Evolutionary conservation across 2,329 filamentous ascomycete genomes (phyloP), one percentile per base, ranked within the genome.

Genomic region (Xylariomycetidae sp.): DNA sequence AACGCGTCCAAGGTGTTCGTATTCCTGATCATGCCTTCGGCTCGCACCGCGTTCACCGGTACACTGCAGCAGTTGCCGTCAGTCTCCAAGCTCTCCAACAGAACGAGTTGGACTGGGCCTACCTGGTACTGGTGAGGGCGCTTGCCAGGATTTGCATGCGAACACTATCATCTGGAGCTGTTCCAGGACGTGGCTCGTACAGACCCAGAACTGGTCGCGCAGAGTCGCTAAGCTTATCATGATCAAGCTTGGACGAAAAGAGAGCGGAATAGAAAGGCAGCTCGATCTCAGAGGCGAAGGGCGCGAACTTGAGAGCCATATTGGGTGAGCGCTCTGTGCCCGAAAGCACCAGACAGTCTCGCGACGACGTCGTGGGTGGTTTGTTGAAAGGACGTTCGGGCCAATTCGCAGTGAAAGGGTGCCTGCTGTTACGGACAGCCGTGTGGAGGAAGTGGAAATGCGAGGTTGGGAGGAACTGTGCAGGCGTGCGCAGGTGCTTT

Each of bases 1-100:
- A 95, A 96, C 53, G 92, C 87, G 49, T 96, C 90, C 48, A 95
- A 75, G 1, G 92, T 96, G 57, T 98, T 98, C 54, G 90, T 82
- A 63, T 98, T 98, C 58, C 84, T 89, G 52, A 98, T 93, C 55
- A 85, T 86, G 40, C 92, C 92, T 59, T 96, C 90, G 28, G 85
- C 90, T 47, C 90, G 82, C 54, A 82, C 85, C 51, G 76, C 78
- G 44, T 77, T 79, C 29, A 73, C 61, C n/a, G 82, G 79, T 15
- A 79, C 73, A 44, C 84, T 87, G 47, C 15, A 28, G 40, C 15
- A 28, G 22, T 17, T 19, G n/a, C 34, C 35, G 36, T 54, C 41
- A 55, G 42, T 32, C 27, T 30, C 29, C 19, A 15, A 25, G 15
- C 19, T n/a, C n/a, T n/a, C n/a, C n/a, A n/a, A n/a, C n/a, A n/a